Conservation (phyloP, 331 rosid species). For the Malus hybrid region DNA sequence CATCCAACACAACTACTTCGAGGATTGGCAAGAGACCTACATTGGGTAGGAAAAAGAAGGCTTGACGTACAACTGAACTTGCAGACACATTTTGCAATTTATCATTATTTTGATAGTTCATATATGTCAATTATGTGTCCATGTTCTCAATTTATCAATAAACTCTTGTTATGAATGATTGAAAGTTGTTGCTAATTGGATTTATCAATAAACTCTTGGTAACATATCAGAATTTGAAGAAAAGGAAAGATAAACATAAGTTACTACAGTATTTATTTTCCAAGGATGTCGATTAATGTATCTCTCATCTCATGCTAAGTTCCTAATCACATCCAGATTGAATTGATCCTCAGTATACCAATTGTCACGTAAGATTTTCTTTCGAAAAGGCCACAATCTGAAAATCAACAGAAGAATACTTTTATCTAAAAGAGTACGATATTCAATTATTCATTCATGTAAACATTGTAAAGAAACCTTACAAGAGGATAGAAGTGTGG, state of each 20-base stretch:
- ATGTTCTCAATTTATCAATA: background rate
- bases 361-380: too few species aligned
- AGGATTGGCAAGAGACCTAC: constrained; percentile 27
- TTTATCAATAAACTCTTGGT: background rate
- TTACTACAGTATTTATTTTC: too few species aligned
- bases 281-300: too few species aligned
- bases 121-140: background rate
- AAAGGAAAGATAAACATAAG: background rate
- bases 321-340: too few species aligned
- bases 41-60: constrained; percentile 54
- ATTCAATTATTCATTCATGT: too few species aligned
- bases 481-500: too few species aligned
- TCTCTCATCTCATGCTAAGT: too few species aligned
- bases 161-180: background rate
- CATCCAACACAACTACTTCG: constrained; percentile 20
- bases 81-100: background rate
- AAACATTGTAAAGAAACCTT: too few species aligned
- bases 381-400: too few species aligned
- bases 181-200: background rate
- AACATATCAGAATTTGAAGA: background rate
- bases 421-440: too few species aligned
- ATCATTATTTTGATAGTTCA: background rate
- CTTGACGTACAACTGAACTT: constrained; percentile 26
- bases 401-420: too few species aligned
- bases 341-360: too few species aligned